phyloP scores from a whole-genome alignment of 306 rosid genomes.

The Leucaena leucocephala region DNA sequence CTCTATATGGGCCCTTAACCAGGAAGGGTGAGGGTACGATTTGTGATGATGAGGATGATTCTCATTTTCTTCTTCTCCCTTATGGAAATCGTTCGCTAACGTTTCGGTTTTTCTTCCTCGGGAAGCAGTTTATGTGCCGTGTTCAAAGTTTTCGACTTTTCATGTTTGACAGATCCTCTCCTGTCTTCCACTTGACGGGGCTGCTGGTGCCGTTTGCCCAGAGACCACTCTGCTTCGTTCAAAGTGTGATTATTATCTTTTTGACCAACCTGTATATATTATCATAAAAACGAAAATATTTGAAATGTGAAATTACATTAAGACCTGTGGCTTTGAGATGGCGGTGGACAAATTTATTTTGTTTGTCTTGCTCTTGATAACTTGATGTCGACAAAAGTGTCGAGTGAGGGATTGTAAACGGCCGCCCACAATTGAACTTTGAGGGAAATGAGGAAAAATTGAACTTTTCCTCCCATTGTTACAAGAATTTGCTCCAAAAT shows the following conservation, averaged over 20 bases:
- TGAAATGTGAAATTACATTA: no score
- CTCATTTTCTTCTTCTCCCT: not conserved
- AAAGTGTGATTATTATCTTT: not conserved
- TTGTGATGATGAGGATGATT: not conserved
- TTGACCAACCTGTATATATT: not conserved
- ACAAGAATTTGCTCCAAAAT: no score
- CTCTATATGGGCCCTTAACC: not conserved
- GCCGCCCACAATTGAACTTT: no score
- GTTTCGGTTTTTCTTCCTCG: not conserved
- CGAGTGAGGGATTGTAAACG: no score
- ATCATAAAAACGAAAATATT: no score
- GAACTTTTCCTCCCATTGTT: no score
- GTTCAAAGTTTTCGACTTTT: slow-evolving; percentile 38
- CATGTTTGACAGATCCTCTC: slow-evolving; percentile 8
- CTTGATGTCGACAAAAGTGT: no score
- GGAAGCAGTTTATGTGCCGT: not conserved
- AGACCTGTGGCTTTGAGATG: no score
- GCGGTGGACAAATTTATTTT: no score
- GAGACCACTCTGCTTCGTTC: not conserved
- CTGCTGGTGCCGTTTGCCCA: not conserved
- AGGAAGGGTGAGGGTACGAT: slow-evolving; percentile 24
- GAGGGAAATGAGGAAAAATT: no score
- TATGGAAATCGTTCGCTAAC: no score
- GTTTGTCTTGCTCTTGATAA: no score
- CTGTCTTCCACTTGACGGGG: not conserved